A percentile compares a stretch with the other conserved stretches of the same genome.
Evolutionary conservation across 2,329 filamentous ascomycete genomes (phyloP).

Genomic region (Zopfia rhizophila): DNA sequence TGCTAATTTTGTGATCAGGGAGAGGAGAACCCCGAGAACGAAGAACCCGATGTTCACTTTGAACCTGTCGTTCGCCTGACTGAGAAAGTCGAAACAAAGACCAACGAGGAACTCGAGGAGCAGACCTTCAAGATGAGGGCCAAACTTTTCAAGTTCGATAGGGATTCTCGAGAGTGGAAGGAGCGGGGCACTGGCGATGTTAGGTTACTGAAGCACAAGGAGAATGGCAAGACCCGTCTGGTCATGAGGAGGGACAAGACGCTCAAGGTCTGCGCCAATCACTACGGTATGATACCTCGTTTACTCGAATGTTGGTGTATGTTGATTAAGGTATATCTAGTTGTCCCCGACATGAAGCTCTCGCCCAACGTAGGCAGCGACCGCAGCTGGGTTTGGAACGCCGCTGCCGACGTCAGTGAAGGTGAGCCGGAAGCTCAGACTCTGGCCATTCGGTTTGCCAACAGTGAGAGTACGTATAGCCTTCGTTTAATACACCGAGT

Average conservation of each 20-base stretch:
- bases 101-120: slow-evolving; percentile 98
- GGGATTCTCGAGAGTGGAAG: slow-evolving; percentile 95
- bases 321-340: slow-evolving; percentile 57
- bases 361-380: slow-evolving; percentile 98
- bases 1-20: slow-evolving; percentile 41
- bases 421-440: slow-evolving; percentile 96
- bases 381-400: slow-evolving; percentile 99
- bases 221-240: slow-evolving; percentile 95
- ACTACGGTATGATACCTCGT: slow-evolving; percentile 80
- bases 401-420: slow-evolving; percentile 96
- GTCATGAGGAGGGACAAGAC: slow-evolving; percentile 99
- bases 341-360: slow-evolving; percentile 98
- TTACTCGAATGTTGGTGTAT: slow-evolving; percentile 3
- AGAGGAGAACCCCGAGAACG: slow-evolving; percentile 84
- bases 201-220: slow-evolving; percentile 96
- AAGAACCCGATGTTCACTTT: slow-evolving; percentile 95
- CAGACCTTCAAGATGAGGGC: slow-evolving; percentile 99
- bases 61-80: slow-evolving; percentile 96
- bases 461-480: slow-evolving; percentile 86
- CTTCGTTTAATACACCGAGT: slow-evolving; percentile 3
- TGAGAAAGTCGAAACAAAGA: slow-evolving; percentile 96
- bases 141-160: slow-evolving; percentile 98
- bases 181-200: slow-evolving; percentile 98
- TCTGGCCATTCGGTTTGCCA: slow-evolving; percentile 96
- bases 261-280: slow-evolving; percentile 99